Conservation (phyloP, 2,329 filamentous ascomycete genomes). For the Pleurostoma richardsiae region DNA sequence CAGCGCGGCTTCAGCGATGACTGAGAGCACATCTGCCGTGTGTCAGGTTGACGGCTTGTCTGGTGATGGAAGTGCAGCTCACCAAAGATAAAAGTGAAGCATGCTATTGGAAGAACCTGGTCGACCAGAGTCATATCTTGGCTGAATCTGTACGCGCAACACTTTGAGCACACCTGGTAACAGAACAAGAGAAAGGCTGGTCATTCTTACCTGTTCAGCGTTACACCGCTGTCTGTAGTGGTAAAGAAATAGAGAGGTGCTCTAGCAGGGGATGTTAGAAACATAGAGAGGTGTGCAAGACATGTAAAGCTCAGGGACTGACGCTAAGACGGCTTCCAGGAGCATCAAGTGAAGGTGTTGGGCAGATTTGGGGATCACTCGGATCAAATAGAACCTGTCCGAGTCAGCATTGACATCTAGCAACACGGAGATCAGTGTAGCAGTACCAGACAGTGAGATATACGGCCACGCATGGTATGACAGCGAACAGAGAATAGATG, state of each 20-base stretch:
- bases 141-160: conserved; percentile 1
- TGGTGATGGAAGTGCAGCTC: neutral
- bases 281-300: neutral
- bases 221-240: neutral
- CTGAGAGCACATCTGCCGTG: neutral
- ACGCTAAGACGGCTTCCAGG: neutral
- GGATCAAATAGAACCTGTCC: neutral
- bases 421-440: neutral
- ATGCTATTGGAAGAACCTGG: conserved; percentile 1
- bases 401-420: neutral
- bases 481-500: neutral
- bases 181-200: too few relatives aligned
- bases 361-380: neutral
- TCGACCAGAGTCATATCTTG: conserved; percentile 5
- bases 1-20: neutral
- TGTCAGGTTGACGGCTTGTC: neutral
- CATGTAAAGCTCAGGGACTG: neutral
- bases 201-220: neutral
- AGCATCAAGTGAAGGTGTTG: neutral
- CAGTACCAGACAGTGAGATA: neutral
- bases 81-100: conserved; percentile 3
- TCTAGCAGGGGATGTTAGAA: neutral
- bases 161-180: too few relatives aligned
- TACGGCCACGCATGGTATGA: neutral
- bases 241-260: neutral